phyloP scores from a whole-genome alignment of 2,329 filamentous ascomycete genomes.

The Trichoderma asperellum region DNA sequence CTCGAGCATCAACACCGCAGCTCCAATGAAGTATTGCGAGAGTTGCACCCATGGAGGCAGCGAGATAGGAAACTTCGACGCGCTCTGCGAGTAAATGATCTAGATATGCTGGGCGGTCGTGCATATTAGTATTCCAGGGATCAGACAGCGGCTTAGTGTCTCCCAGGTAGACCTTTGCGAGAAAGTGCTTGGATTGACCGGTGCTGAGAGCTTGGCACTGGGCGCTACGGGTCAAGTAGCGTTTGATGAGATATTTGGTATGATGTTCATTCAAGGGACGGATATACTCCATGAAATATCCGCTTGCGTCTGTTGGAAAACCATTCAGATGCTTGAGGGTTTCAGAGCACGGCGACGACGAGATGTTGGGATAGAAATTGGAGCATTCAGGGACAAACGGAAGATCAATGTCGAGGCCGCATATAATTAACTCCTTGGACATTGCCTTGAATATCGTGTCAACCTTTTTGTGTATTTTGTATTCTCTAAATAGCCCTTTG shows the following conservation, averaged over 20 bases:
- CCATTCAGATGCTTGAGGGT: slow-evolving; percentile 21
- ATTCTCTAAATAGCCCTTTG: slow-evolving; percentile 23
- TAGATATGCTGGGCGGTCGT: slow-evolving; percentile 33
- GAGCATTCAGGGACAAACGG: slow-evolving; percentile 25
- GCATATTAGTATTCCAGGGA: slow-evolving; percentile 26
- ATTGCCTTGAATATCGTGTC: slow-evolving; percentile 23
- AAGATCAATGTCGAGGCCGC: slow-evolving; percentile 26
- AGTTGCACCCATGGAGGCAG: slow-evolving; percentile 31
- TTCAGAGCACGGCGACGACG: slow-evolving; percentile 22
- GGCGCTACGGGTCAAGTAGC: slow-evolving; percentile 26
- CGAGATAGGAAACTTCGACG: slow-evolving; percentile 9
- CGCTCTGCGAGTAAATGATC: slow-evolving; percentile 32
- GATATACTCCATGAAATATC: slow-evolving; percentile 31
- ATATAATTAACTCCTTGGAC: slow-evolving; percentile 1
- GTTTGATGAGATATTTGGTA: slow-evolving; percentile 28
- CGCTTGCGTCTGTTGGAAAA: slow-evolving; percentile 25
- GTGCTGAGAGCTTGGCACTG: slow-evolving; percentile 28
- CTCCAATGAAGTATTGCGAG: slow-evolving; percentile 37
- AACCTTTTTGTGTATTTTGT: slow-evolving; percentile 20
- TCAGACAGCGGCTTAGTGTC: slow-evolving; percentile 28
- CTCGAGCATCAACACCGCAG: slow-evolving; percentile 33
- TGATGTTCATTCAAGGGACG: slow-evolving; percentile 29
- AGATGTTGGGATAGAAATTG: slow-evolving; percentile 23
- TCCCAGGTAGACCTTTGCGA: slow-evolving; percentile 30
- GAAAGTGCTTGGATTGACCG: slow-evolving; percentile 22